A percentile compares a stretch with the other conserved stretches of the same genome.
Conservation (phyloP, 2,329 filamentous ascomycete genomes). For the Sporothrix globosa region DNA sequence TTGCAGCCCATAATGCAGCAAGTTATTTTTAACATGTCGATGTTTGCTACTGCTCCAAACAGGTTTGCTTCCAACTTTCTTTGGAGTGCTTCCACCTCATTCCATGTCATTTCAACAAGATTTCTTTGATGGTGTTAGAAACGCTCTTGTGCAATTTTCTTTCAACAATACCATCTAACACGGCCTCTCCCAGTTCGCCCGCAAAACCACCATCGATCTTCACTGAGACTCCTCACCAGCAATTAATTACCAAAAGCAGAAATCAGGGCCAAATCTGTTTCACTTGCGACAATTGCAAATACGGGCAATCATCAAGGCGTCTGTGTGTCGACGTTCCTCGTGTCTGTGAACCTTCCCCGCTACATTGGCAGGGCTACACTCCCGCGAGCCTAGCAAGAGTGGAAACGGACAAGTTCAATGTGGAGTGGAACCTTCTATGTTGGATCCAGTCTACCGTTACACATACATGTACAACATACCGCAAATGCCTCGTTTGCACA, state of each 20-base stretch:
- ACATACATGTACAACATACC: not conserved
- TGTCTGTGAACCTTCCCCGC: constrained; percentile 29
- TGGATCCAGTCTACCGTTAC: constrained; percentile 7
- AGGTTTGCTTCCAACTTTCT: not conserved
- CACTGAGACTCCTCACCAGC: not conserved
- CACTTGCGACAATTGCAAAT: constrained; percentile 30
- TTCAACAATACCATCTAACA: not conserved
- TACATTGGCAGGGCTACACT: constrained; percentile 9
- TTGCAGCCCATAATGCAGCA: not conserved
- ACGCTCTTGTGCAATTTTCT: not conserved
- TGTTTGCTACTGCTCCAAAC: not conserved
- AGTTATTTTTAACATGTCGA: constrained; percentile 6
- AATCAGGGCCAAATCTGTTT: constrained; percentile 33
- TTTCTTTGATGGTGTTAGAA: not conserved
- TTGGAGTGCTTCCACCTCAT: not conserved
- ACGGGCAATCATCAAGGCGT: constrained; percentile 27
- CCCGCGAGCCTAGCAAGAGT: constrained; percentile 11
- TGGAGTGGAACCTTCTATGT: not conserved
- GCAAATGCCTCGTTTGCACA: constrained; percentile 22
- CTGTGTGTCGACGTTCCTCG: constrained; percentile 32
- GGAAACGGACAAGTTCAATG: not conserved
- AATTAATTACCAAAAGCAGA: constrained; percentile 15
- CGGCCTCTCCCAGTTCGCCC: not conserved
- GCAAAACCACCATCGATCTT: constrained; percentile 15
- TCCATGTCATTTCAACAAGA: no score